Evolutionary conservation across 352 stramenopile genomes (phyloP), one percentile per base, ranked within the genome.

Genomic region (Elongisporangium anandrum): DNA sequence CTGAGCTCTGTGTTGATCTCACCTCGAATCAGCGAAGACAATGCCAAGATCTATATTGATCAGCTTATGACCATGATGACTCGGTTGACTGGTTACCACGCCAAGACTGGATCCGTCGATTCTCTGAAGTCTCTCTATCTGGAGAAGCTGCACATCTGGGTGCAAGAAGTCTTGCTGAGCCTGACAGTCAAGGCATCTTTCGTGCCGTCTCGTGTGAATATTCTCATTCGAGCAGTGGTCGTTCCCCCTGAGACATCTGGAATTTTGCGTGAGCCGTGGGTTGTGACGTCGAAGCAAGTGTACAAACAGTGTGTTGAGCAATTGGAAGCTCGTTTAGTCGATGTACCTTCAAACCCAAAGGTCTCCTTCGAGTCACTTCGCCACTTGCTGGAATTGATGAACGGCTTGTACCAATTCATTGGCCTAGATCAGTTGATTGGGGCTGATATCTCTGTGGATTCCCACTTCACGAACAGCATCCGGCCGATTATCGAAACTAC

Each of bases 381-480:
- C 9, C 58, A 66, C 2, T 66, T 85, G 16, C 54, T 88, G 16
- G 72, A 72, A 52, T 65, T 72, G 19, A 75, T 85, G 59, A 65
- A 79, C 57, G 69, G 69, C 8, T 57, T 90, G 16, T 86, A 70
- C 23, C 65, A 73, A 20, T 52, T 57, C 8, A 55, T 83, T 41
- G 61, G 75, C 1, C 57, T 80, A n/a, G 48, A 68, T 45, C 53
- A 26, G 8, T 34, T 60, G 16, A 41, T 75, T 17, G 48, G 22
- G 15, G 20, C 6, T 39, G 60, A 69, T 23, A 59, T 58, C 10
- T 52, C 63, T 13, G 47, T 69, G 7, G 70, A 79, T 15, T 50
- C 51, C 4, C 82, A 90, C 68, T 92, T 83, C 57, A 61, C 77
- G 13, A 17, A 20, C 4, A 65, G 86, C 21, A 72, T 87, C 47